These are phyloP conservation scores for Penicillium lividum DNA, from an alignment of 495 filamentous ascomycete species.

Conservation along the genomic window DNA sequence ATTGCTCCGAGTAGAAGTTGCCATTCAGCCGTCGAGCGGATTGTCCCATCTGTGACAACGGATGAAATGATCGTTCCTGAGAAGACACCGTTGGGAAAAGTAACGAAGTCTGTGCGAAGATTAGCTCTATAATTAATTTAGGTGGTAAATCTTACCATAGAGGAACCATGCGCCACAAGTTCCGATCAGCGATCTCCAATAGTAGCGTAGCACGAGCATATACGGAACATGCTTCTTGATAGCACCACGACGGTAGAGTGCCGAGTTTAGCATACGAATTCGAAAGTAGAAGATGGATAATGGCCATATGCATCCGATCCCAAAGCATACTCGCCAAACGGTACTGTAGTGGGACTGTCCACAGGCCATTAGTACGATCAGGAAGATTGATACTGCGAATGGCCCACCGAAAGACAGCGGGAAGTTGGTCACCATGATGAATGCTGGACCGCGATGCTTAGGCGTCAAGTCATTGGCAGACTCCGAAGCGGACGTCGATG, in stretches of 20 bases:
- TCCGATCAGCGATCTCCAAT: conserved; percentile 51
- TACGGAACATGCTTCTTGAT: conserved; percentile 51
- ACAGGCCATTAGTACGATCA: conserved; percentile 48
- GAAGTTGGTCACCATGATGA: conserved; percentile 57
- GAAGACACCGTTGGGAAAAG: conserved; percentile 53
- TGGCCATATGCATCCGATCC: conserved; percentile 52
- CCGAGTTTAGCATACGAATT: conserved; percentile 52
- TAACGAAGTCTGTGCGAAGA: conserved; percentile 30
- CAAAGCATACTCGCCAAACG: conserved; percentile 55
- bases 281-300: conserved; percentile 55
- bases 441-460: conserved; percentile 49
- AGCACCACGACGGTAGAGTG: conserved; percentile 49
- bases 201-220: conserved; percentile 42
- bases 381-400: conserved; percentile 48
- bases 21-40: conserved; percentile 48
- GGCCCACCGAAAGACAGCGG: conserved; percentile 52
- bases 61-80: conserved; percentile 49
- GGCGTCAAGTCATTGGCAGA: conserved; percentile 47
- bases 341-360: conserved; percentile 42
- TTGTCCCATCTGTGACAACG: conserved; percentile 38
- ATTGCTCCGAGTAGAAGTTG: conserved; percentile 50
- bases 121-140: not conserved
- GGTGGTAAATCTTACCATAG: conserved; percentile 36
- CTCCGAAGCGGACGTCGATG: conserved; percentile 45
- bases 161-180: conserved; percentile 54